phyloP scores from a whole-genome alignment of 768 basidiomycete species.

The Brasilioporus rufonigricans region DNA sequence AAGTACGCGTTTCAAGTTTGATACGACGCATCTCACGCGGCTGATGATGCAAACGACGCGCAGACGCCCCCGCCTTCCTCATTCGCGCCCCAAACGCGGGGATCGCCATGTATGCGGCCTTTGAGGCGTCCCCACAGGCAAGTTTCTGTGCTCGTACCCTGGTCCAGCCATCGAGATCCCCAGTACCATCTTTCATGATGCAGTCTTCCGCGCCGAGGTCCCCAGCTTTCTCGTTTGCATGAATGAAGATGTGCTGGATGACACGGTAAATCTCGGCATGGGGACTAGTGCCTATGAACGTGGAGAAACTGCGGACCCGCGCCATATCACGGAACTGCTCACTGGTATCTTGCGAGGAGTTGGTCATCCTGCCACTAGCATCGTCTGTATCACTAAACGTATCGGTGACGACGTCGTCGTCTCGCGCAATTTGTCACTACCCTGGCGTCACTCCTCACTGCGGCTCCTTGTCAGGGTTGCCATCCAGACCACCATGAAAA shows the following conservation, averaged over 20 bases:
- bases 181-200: conserved; percentile 24
- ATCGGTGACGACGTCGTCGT: conserved; percentile 30
- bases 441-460: conserved; percentile 37
- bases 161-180: conserved; percentile 41
- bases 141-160: conserved; percentile 45
- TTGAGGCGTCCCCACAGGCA: conserved; percentile 43
- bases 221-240: conserved; percentile 36
- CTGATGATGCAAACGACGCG: background rate
- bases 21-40: too few relatives aligned
- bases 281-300: background rate
- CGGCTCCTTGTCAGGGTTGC: conserved; percentile 38
- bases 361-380: background rate
- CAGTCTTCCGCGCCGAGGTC: conserved; percentile 35
- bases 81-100: conserved; percentile 48
- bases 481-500: conserved; percentile 31
- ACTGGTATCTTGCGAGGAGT: conserved; percentile 40
- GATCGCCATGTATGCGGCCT: conserved; percentile 27
- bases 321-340: conserved; percentile 46
- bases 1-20: conserved; percentile 10
- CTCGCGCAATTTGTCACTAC: conserved; percentile 14
- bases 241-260: conserved; percentile 30
- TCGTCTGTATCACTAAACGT: conserved; percentile 19
- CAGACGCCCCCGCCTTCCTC: conserved; percentile 38
- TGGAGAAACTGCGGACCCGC: conserved; percentile 34
- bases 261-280: background rate